Evolutionary conservation across 2,329 filamentous ascomycete species (phyloP), one percentile per base, ranked within the genome.

Genomic region (Zopfia rhizophila): DNA sequence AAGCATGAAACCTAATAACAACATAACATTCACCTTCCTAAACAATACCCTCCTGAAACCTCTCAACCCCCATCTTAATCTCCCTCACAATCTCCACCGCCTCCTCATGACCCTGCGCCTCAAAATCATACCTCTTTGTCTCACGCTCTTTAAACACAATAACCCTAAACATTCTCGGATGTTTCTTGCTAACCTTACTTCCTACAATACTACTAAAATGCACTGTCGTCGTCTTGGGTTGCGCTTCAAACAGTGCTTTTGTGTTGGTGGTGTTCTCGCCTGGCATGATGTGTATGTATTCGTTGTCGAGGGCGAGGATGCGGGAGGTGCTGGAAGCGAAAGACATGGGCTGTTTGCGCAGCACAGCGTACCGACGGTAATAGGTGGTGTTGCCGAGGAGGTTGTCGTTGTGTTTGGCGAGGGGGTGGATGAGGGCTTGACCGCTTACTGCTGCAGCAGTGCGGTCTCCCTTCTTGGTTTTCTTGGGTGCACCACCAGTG

Each of bases 211-310:
- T 89, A 61, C 84, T 88, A 66, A 93, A 92, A 61, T 92, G 89
- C 35, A 93, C 88, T 28, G 89, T 91, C 3, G 89, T 91, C 23
- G 85, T 88, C 74, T 91, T 91, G 24, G 78, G 80, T 16, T 48
- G 43, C n/a, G 78, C 80, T 44, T 87, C 84, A 48, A 84, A 81
- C 45, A 85, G 74, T 8, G 84, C 82, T 65, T 88, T 89, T 25
- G 86, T 85, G 79, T 18, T 48, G 2, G 61, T 61, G n/a, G 58
- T 59, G 0, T 62, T 62, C 18, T 75, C 74, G 5, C 73, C 73
- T 2, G 90, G 89, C 81, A 91, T 87, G 60, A 95, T 91, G 70
- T 93, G 89, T 51, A 95, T 84, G 68, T 92, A 94, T 68, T 95
- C 90, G 48, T 89, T 89, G 60, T 93, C 90, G 55, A 95, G 90